Base-by-base conservation (phyloP, 2,329 filamentous ascomycete species). In the Calonectria crousiana region DNA sequence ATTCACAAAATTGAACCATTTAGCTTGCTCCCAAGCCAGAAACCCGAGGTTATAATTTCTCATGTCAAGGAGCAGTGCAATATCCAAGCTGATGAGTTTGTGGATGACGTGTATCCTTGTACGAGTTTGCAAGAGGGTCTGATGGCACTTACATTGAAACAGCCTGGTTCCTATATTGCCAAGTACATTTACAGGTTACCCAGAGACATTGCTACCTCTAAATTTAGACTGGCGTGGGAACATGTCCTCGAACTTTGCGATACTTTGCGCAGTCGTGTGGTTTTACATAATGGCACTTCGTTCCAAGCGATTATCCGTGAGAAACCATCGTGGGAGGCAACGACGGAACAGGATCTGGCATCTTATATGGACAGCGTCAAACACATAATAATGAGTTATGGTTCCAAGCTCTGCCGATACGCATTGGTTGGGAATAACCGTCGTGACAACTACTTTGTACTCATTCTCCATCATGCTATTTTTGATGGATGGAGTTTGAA, bases 91-190 rank as follows among this genome's bases (percentile, higher is more conserved):
- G 62, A 58, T 3, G n/a, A 20, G 11, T 38, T 52, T 14, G 72
- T 83, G 20, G 78, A 84, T 34, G 84, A 86, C 70, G 71, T 82
- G 0, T 85, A 82, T 44, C 85, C 85, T 6, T 84, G 82, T 71
- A 83, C 84, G 0, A 74, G 82, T 0, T 68, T 86, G 0, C 85
- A 86, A 47, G 82, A 82, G 66, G 83, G 84, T 1, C 77, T 87
- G 3, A 74, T 86, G 30, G 78, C 74, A 2, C 47, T 74, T 20
- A 56, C 72, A 16, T 32, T 60, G 13, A 71, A 71, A 66, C 71
- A 62, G 13, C 47, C 69, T n/a, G 68, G 70, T 10, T 53, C 53
- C 16, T 75, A 75, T 36, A 58, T 73, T 32, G 67, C 65, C n/a
- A 68, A 69, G 44, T 36, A 52, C 20, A 56, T 74, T 20, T 49